These are phyloP conservation scores for Tritrichomonas musculus DNA, from an alignment of 208 protist species.

Conservation along the genomic window DNA sequence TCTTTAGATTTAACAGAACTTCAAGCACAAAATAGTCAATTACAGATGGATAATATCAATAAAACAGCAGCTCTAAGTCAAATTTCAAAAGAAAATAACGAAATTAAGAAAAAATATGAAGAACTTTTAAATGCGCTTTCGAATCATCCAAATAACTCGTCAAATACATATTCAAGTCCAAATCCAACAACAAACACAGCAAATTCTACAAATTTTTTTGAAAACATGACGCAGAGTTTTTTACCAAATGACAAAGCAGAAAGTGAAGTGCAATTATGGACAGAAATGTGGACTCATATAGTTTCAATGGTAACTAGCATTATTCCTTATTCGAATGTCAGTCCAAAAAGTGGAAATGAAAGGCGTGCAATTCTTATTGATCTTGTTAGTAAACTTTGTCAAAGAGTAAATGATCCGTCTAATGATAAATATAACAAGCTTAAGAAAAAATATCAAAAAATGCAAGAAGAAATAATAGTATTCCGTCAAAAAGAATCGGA, in stretches of 20 bases:
- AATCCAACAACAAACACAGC: neutral
- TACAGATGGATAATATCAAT: no score
- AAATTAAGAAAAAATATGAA: neutral
- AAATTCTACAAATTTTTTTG: neutral
- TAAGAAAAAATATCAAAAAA: neutral
- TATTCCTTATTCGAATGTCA: neutral
- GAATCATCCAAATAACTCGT: neutral
- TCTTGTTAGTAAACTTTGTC: constrained; percentile 15
- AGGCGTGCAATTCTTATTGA: neutral
- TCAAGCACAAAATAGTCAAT: no score
- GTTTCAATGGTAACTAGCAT: neutral
- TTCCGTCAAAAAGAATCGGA: no score
- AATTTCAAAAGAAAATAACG: neutral
- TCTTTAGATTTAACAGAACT: no score
- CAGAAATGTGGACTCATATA: neutral
- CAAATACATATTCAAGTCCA: neutral
- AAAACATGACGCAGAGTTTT: neutral
- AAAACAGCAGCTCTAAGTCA: neutral
- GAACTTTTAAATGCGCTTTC: neutral
- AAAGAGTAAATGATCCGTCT: neutral
- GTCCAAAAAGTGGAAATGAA: neutral
- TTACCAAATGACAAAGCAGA: neutral
- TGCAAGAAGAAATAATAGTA: neutral
- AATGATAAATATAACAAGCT: neutral
- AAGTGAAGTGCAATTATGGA: neutral